Evolutionary conservation across 2,329 filamentous ascomycete species (phyloP).

Genomic region (Blastomyces silverae): DNA sequence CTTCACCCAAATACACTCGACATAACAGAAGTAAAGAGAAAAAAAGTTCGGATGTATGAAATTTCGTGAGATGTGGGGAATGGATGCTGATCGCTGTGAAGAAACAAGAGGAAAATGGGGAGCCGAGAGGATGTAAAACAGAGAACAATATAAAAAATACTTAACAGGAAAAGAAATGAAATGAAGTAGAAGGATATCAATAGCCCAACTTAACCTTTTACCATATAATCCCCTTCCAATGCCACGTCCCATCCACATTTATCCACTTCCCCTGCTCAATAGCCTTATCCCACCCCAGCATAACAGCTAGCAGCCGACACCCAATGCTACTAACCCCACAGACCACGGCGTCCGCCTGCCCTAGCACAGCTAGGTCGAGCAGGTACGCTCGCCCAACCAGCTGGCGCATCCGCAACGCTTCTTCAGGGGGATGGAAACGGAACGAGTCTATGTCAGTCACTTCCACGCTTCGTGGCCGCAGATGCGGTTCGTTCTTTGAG

Average conservation of each 20-base stretch:
- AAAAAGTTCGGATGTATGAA: neutral
- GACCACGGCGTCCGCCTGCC: conserved; percentile 61
- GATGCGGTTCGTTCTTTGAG: conserved; percentile 20
- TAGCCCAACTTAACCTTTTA: conserved; percentile 1
- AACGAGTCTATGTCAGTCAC: conserved; percentile 19
- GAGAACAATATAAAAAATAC: neutral
- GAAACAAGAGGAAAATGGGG: neutral
- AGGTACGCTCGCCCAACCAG: conserved; percentile 74
- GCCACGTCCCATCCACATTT: conserved; percentile 68
- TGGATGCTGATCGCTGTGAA: neutral
- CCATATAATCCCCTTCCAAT: conserved; percentile 49
- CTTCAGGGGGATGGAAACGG: conserved; percentile 26
- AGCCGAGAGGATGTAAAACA: neutral
- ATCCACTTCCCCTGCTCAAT: conserved; percentile 59
- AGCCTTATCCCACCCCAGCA: conserved; percentile 73
- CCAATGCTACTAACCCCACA: conserved; percentile 61
- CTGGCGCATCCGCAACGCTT: conserved; percentile 61
- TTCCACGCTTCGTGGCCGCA: conserved; percentile 12
- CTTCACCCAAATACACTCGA: neutral
- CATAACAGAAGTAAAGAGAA: neutral
- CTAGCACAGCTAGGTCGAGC: conserved; percentile 70
- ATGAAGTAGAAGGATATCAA: neutral
- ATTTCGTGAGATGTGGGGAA: neutral
- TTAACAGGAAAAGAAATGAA: neutral
- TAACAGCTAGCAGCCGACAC: conserved; percentile 70